Evolutionary conservation across 1,139 yeast species (phyloP).

Genomic region (Pichia kudriavzevii): DNA sequence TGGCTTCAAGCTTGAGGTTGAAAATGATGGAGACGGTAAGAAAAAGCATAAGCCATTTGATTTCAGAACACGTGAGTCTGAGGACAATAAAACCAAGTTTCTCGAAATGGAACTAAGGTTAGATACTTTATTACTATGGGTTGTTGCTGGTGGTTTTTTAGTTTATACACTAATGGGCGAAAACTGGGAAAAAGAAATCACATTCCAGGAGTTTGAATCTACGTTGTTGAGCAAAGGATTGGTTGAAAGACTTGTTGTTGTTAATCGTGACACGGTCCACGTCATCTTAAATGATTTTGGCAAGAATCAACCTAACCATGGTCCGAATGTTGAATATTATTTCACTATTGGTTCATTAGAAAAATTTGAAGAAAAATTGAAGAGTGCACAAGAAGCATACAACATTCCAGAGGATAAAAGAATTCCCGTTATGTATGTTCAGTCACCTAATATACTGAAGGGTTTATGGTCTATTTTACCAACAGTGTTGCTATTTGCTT

Average conservation of each 20-base stretch:
- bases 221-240: slow-evolving; percentile 55
- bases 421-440: slow-evolving; percentile 58
- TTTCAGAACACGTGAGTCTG: slow-evolving; percentile 14
- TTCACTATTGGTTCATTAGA: slow-evolving; percentile 72
- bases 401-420: slow-evolving; percentile 53
- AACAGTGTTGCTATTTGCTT: slow-evolving; percentile 61
- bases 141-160: slow-evolving; percentile 17
- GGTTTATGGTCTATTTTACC: slow-evolving; percentile 58
- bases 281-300: slow-evolving; percentile 61
- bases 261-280: slow-evolving; percentile 57
- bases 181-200: slow-evolving; percentile 37
- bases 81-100: slow-evolving; percentile 12
- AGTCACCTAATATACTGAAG: slow-evolving; percentile 50
- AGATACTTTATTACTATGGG: slow-evolving; percentile 21
- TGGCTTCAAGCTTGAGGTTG: slow-evolving; percentile 15
- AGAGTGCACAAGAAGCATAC: slow-evolving; percentile 52
- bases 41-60: slow-evolving; percentile 13
- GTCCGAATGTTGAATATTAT: slow-evolving; percentile 37
- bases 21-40: slow-evolving; percentile 7
- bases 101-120: slow-evolving; percentile 18
- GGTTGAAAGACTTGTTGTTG: slow-evolving; percentile 59
- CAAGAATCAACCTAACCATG: slow-evolving; percentile 24
- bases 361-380: slow-evolving; percentile 62
- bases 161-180: slow-evolving; percentile 18
- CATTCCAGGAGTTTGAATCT: slow-evolving; percentile 73